Evolutionary conservation across 768 basidiomycete species (phyloP).

Genomic region (Imleria badia): DNA sequence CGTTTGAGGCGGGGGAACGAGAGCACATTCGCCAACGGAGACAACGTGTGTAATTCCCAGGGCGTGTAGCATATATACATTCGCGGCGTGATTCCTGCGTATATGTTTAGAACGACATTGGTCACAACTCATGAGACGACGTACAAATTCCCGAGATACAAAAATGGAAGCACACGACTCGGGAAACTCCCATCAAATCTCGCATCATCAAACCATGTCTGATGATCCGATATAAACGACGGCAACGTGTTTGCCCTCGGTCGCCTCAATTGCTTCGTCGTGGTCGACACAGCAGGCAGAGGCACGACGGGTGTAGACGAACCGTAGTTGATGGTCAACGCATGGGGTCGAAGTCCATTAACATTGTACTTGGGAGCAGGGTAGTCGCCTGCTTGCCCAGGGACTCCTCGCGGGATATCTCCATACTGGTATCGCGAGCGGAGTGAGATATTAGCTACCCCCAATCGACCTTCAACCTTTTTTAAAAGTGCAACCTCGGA

Average conservation of each 20-base stretch:
- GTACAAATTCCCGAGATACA: constrained; percentile 93
- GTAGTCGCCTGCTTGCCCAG: constrained; percentile 10
- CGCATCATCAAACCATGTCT: constrained; percentile 93
- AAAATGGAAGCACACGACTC: constrained; percentile 85
- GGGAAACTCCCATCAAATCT: constrained; percentile 97
- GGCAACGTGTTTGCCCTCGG: constrained; percentile 74
- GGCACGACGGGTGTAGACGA: constrained; percentile 11
- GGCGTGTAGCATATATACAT: constrained; percentile 94
- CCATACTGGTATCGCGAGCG: constrained; percentile 25
- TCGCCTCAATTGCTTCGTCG: constrained; percentile 37
- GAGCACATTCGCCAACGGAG: constrained; percentile 92
- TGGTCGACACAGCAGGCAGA: constrained; percentile 1
- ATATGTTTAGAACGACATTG: neutral
- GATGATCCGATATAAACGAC: constrained; percentile 66
- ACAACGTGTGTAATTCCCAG: constrained; percentile 97
- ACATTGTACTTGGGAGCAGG: constrained; percentile 7
- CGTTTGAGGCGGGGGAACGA: constrained; percentile 70
- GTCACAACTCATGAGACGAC: constrained; percentile 34
- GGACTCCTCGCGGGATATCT: constrained; percentile 23
- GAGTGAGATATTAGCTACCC: constrained; percentile 19
- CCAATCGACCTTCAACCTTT: constrained; percentile 59
- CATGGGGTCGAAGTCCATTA: constrained; percentile 23
- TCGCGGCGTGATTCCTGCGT: constrained; percentile 86
- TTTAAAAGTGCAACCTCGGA: constrained; percentile 72
- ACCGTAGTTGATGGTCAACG: constrained; percentile 21